Evolutionary conservation across 345 rosid genomes (phyloP), one percentile per base, ranked within the genome.

Genomic region (Dipteronia sinensis): DNA sequence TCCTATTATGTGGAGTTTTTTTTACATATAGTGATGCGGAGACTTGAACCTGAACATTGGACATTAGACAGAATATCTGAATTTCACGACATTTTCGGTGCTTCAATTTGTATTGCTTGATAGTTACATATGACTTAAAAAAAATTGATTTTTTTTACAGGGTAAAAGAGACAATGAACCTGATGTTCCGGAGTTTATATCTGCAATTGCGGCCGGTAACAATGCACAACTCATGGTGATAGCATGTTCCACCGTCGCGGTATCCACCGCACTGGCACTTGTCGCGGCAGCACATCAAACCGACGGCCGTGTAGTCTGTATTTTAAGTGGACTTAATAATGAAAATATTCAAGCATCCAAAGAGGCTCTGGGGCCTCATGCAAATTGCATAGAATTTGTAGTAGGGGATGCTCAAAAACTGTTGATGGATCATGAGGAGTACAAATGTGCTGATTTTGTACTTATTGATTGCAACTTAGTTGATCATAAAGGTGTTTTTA

Each of bases 181-280:
- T 2, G 89, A 86, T 62, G 84, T 71, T 16, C 85, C 85, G 0
- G 94, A 90, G 84, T 90, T 90, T 83, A 86, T 88, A 76, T 84
- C 94, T 0, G 94, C 94, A 12, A 69, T 90, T 1, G 90, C 89
- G 0, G 92, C 89, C 0, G 94, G 92, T 10, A 87, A 88, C 83
- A 86, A 82, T 40, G 85, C 91, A 15, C 82, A 77, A 47, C 78
- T 85, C n/a, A 86, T 87, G 89, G 91, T 87, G 61, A 70, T 86
- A 59, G 84, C 80, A 17, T 68, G 79, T 25, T 63, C 83, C 2
- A 59, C 67, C 19, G 49, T 62, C 2, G 68, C 78, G 1, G 69
- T 63, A 56, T 74, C 89, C 67, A 81, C 74, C 72, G 44, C 78
- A 0, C 72, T 80, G 2, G 81, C 91, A 4, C 72, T 88, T 0